Conservation (phyloP, 371 early-diverging fungal species). For the Mortierella sp. region DNA sequence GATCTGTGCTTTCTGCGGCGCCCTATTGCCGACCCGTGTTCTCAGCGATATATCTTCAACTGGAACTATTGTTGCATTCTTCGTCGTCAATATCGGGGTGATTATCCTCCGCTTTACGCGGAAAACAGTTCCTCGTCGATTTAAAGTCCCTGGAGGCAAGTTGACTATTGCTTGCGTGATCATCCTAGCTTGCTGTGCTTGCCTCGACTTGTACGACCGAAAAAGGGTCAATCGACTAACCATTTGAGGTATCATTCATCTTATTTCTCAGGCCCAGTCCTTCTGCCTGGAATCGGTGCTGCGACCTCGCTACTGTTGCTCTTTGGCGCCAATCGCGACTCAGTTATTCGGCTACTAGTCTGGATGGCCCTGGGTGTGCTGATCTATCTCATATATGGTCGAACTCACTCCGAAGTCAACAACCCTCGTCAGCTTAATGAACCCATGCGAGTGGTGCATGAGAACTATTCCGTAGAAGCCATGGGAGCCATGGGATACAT, state of each 20-base stretch:
- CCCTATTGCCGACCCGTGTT: constrained; percentile 82
- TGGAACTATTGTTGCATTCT: constrained; percentile 88
- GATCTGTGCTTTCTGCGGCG: constrained; percentile 77
- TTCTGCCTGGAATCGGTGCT: constrained; percentile 47
- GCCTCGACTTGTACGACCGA: too few relatives aligned
- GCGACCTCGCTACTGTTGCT: constrained; percentile 29
- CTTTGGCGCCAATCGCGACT: constrained; percentile 39
- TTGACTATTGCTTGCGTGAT: neutral
- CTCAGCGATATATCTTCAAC: constrained; percentile 88
- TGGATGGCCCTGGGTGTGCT: constrained; percentile 44
- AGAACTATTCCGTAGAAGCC: constrained; percentile 24
- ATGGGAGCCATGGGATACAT: constrained; percentile 15
- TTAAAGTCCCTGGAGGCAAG: constrained; percentile 80
- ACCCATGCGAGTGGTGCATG: constrained; percentile 43
- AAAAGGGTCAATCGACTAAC: too few relatives aligned
- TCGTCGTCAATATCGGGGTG: constrained; percentile 82
- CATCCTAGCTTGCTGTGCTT: too few relatives aligned
- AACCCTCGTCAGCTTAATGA: constrained; percentile 33
- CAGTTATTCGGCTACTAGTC: constrained; percentile 42
- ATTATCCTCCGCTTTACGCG: constrained; percentile 80
- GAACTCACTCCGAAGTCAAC: constrained; percentile 48
- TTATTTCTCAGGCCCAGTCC: constrained; percentile 10
- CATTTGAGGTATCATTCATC: neutral
- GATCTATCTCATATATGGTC: constrained; percentile 41
- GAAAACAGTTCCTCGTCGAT: constrained; percentile 80